phyloP scores from a whole-genome alignment of 345 rosid species.

The Laguncularia racemosa region DNA sequence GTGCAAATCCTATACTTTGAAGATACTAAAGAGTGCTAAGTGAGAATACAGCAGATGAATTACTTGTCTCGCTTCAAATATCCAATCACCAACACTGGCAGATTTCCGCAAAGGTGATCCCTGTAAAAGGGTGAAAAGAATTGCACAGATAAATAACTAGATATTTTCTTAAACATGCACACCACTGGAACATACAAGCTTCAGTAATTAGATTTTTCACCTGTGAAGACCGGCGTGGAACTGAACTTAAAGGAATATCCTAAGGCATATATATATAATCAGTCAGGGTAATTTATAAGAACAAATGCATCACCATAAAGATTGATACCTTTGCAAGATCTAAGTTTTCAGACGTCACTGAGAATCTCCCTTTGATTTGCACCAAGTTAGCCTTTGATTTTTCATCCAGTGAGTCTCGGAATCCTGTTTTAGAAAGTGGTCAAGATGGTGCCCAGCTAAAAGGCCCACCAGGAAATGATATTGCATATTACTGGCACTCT shows the following conservation, averaged over 20 bases:
- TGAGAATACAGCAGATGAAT: slow-evolving; percentile 23
- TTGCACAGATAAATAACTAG: slow-evolving; percentile 5
- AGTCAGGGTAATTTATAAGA: slow-evolving; percentile 23
- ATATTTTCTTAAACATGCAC: neutral
- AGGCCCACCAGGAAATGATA: neutral
- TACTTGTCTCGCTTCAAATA: slow-evolving; percentile 53
- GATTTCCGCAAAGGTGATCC: slow-evolving; percentile 85
- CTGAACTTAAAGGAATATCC: slow-evolving; percentile 84
- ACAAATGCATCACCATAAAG: slow-evolving; percentile 9
- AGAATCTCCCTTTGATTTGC: slow-evolving; percentile 94
- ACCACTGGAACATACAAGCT: neutral
- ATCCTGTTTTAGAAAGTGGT: slow-evolving; percentile 40
- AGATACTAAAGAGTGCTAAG: slow-evolving; percentile 2
- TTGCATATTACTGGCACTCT: neutral
- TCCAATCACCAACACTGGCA: slow-evolving; percentile 97
- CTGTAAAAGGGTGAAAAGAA: slow-evolving; percentile 31
- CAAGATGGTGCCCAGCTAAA: too few relatives aligned
- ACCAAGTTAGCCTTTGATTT: slow-evolving; percentile 85
- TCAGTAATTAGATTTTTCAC: slow-evolving; percentile 29
- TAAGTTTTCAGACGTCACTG: slow-evolving; percentile 93
- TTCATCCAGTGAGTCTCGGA: slow-evolving; percentile 87
- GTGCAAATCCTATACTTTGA: neutral
- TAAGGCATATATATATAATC: slow-evolving; percentile 38
- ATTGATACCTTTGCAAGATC: slow-evolving; percentile 83
- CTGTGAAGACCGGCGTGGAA: slow-evolving; percentile 82